These are phyloP conservation scores for Solanum ahanhuiri DNA, from an alignment of 257 asterid genomes.

Conservation along the genomic window DNA sequence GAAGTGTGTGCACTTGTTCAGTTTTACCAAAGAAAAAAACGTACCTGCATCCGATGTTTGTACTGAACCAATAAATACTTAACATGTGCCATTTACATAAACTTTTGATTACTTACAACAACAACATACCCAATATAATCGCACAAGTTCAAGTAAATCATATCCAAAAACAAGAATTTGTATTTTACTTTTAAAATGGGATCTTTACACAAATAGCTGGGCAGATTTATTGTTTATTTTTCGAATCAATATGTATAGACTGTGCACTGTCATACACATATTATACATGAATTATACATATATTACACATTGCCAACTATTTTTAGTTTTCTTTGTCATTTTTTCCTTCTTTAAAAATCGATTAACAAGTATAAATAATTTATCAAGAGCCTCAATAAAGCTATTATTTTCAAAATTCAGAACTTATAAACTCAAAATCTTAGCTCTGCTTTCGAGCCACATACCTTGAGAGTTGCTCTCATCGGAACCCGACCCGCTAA, in stretches of 20 bases:
- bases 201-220: not conserved
- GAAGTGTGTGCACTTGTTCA: not conserved
- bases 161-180: not conserved
- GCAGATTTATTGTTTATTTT: not conserved
- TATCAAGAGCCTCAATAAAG: not conserved
- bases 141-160: not conserved
- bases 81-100: not conserved
- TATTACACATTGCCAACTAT: not conserved
- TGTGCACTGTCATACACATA: not conserved
- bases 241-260: not conserved
- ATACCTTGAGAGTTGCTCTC: slow-evolving; percentile 23
- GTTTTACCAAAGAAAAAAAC: not conserved
- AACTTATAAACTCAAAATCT: too few species aligned
- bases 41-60: not conserved
- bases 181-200: not conserved
- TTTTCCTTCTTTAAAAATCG: too few species aligned
- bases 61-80: not conserved
- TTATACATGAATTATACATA: not conserved
- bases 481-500: slow-evolving; percentile 21
- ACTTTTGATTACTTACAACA: not conserved
- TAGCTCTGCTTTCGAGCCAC: not conserved
- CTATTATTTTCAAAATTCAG: too few species aligned
- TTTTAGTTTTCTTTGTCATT: not conserved
- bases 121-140: not conserved
- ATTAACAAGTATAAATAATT: not conserved